These are phyloP conservation scores for Aspergillus arachidicola DNA, from an alignment of 2,329 filamentous ascomycete genomes.

Conservation along the genomic window DNA sequence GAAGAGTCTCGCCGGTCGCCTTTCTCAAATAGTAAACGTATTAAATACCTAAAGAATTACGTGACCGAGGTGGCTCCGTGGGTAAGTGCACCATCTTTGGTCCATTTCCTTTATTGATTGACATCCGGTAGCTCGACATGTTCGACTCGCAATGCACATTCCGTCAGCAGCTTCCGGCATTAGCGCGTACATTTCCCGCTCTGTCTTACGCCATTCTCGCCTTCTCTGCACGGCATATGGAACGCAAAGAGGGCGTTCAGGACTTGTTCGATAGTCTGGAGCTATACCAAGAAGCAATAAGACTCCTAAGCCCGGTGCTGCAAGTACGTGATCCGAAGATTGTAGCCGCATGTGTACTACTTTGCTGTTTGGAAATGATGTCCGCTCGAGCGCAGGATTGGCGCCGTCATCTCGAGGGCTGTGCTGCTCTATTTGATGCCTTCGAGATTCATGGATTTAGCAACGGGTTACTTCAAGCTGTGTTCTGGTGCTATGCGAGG, in stretches of 20 bases:
- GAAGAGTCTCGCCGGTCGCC: constrained; percentile 19
- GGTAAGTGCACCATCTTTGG: constrained; percentile 34
- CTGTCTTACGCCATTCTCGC: constrained; percentile 56
- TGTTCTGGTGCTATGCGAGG: constrained; percentile 62
- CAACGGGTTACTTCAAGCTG: constrained; percentile 55
- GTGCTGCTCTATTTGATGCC: constrained; percentile 55
- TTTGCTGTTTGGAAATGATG: constrained; percentile 60
- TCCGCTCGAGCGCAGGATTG: constrained; percentile 54
- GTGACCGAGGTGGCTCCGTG: constrained; percentile 52
- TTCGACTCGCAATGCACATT: constrained; percentile 47
- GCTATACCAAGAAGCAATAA: constrained; percentile 57
- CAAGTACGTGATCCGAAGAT: constrained; percentile 53
- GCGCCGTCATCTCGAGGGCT: constrained; percentile 60
- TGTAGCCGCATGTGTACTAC: constrained; percentile 56
- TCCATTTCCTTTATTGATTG: background rate
- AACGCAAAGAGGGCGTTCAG: constrained; percentile 50
- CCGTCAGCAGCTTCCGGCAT: constrained; percentile 53
- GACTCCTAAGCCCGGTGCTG: constrained; percentile 51
- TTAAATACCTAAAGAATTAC: constrained; percentile 53
- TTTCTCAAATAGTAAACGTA: constrained; percentile 36
- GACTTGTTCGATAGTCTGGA: constrained; percentile 55
- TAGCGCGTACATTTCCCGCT: constrained; percentile 51
- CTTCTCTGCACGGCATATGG: constrained; percentile 57
- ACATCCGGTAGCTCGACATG: constrained; percentile 5
- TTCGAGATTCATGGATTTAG: constrained; percentile 55